Evolutionary conservation across 1,139 yeast species (phyloP).

Genomic region (Candida gigantensis): DNA sequence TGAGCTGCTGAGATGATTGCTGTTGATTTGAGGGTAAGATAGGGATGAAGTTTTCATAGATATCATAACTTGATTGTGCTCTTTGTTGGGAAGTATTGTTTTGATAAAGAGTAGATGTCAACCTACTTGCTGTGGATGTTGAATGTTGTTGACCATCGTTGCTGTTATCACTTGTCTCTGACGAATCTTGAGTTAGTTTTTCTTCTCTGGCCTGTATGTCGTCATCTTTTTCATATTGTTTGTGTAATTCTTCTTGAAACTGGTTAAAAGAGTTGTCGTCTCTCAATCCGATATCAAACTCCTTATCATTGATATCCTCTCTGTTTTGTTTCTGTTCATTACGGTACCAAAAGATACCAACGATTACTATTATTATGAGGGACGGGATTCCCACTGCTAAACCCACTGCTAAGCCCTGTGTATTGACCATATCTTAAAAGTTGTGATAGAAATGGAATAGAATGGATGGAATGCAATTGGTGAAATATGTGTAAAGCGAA

Average conservation of each 20-base stretch:
- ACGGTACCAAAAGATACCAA: conserved; percentile 28
- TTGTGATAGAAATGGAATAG: background rate
- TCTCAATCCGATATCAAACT: conserved; percentile 38
- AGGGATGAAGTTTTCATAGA: conserved; percentile 47
- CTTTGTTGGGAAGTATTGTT: conserved; percentile 2
- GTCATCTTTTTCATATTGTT: conserved; percentile 11
- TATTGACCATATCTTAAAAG: conserved; percentile 19
- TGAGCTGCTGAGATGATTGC: background rate
- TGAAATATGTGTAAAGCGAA: background rate
- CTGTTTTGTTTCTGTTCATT: conserved; percentile 33
- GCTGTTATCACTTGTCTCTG: conserved; percentile 1
- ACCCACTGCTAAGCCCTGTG: conserved; percentile 38
- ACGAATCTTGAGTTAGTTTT: conserved; percentile 2
- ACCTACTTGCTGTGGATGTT: conserved; percentile 5
- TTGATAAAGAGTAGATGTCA: conserved; percentile 3
- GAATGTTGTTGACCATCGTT: conserved; percentile 8
- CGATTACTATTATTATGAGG: conserved; percentile 26
- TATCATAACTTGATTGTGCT: conserved; percentile 36
- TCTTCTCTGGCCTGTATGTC: conserved; percentile 5
- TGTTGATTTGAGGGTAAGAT: conserved; percentile 24
- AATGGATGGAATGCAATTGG: background rate
- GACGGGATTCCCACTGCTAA: conserved; percentile 47
- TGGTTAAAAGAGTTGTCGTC: conserved; percentile 41
- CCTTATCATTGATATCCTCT: conserved; percentile 34
- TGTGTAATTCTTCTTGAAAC: conserved; percentile 42